Percentiles rank a stretch among this genome's conserved stretches.
These are phyloP conservation scores for Trichoderma oligosporum DNA, from an alignment of 2,329 filamentous ascomycete genomes.

Conservation along the genomic window DNA sequence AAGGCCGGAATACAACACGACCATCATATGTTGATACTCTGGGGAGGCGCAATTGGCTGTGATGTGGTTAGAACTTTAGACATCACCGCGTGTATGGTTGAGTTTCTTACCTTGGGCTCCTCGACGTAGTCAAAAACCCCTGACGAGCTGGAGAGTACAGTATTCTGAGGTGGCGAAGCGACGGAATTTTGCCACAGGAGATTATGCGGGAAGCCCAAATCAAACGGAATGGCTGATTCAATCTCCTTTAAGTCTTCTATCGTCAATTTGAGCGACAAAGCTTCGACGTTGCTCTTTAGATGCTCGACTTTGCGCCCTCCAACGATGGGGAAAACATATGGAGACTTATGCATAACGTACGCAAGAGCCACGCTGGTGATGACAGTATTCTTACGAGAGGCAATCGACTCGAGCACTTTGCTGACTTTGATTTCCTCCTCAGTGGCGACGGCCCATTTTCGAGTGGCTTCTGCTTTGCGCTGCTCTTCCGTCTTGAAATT, in stretches of 20 bases:
- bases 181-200: slow-evolving; percentile 46
- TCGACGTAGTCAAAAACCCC: slow-evolving; percentile 52
- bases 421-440: slow-evolving; percentile 46
- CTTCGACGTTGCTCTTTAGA: slow-evolving; percentile 65
- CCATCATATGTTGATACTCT: no score
- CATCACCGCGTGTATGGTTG: background rate
- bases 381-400: slow-evolving; percentile 38
- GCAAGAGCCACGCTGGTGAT: slow-evolving; percentile 60
- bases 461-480: no score
- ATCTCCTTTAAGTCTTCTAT: slow-evolving; percentile 62
- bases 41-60: slow-evolving; percentile 42
- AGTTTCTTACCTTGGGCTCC: slow-evolving; percentile 32
- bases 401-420: slow-evolving; percentile 47
- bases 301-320: slow-evolving; percentile 68
- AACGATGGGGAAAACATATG: slow-evolving; percentile 70
- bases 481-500: slow-evolving; percentile 36
- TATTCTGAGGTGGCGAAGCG: no score
- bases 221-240: slow-evolving; percentile 58
- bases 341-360: slow-evolving; percentile 68
- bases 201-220: slow-evolving; percentile 61
- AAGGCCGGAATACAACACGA: no score
- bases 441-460: no score
- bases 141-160: no score
- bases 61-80: no score
- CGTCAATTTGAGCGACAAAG: slow-evolving; percentile 56